A percentile compares a stretch with the other conserved stretches of the same genome.
Conservation (phyloP, 2,329 filamentous ascomycete genomes). For the Fusarium vanettenii region DNA sequence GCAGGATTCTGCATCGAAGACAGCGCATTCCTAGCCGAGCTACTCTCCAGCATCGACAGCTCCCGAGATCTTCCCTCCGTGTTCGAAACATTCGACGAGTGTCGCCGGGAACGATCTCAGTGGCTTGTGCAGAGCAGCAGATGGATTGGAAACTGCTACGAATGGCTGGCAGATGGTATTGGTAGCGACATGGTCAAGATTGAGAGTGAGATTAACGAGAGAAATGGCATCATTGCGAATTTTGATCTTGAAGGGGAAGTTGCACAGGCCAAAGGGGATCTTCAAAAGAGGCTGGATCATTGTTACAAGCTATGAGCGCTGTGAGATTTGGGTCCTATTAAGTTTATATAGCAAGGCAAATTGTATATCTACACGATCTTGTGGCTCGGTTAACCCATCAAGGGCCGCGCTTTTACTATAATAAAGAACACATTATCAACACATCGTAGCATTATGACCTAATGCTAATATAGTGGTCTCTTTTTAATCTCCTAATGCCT, state of each 20-base stretch:
- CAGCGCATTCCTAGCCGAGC: slow-evolving; percentile 51
- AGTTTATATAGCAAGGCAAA: neutral
- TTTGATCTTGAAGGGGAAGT: slow-evolving; percentile 8
- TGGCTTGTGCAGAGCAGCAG: slow-evolving; percentile 63
- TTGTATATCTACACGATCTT: neutral
- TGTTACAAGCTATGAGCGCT: neutral
- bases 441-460: too few relatives aligned
- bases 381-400: too few relatives aligned
- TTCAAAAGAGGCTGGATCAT: neutral
- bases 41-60: slow-evolving; percentile 56
- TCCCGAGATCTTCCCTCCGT: slow-evolving; percentile 38
- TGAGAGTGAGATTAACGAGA: slow-evolving; percentile 32
- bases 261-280: slow-evolving; percentile 2
- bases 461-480: too few relatives aligned
- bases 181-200: slow-evolving; percentile 29
- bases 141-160: slow-evolving; percentile 53
- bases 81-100: slow-evolving; percentile 60
- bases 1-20: slow-evolving; percentile 70
- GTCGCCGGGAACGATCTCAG: slow-evolving; percentile 61
- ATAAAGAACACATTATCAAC: too few relatives aligned
- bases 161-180: slow-evolving; percentile 52
- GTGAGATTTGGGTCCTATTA: too few relatives aligned
- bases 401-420: too few relatives aligned
- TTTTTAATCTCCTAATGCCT: too few relatives aligned
- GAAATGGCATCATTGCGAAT: slow-evolving; percentile 20